Percentiles rank a stretch among this genome's conserved stretches.
Conservation (phyloP, 2,329 filamentous ascomycete species). For the Microdochium paspali region DNA sequence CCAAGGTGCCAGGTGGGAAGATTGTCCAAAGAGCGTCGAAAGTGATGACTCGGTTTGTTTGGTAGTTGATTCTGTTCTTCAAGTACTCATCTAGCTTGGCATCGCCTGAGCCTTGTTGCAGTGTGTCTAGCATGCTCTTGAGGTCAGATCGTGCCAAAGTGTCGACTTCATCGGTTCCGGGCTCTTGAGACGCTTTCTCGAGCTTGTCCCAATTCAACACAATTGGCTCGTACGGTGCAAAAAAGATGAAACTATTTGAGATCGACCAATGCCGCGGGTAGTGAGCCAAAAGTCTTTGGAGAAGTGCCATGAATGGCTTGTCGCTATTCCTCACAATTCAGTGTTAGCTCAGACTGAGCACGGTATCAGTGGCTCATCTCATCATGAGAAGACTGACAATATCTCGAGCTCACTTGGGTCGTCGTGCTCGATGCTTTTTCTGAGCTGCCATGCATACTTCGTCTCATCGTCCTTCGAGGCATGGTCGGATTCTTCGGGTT, state of each 20-base stretch:
- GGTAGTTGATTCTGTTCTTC: too few relatives aligned
- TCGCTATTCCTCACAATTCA: not conserved
- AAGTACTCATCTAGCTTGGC: too few relatives aligned
- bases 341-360: not conserved
- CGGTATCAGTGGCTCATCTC: not conserved
- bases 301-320: not conserved
- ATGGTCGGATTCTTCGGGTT: not conserved
- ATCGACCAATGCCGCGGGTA: not conserved
- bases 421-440: not conserved
- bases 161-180: not conserved
- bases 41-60: not conserved
- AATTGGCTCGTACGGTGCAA: not conserved
- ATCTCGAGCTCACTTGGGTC: not conserved
- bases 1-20: not conserved
- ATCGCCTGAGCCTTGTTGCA: not conserved
- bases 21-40: not conserved
- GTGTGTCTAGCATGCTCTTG: not conserved
- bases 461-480: not conserved
- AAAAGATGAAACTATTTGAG: not conserved
- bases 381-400: not conserved
- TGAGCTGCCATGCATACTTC: not conserved
- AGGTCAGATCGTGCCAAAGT: not conserved
- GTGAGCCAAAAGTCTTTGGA: not conserved
- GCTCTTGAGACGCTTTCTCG: not conserved
- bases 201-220: not conserved